Base-by-base conservation (phyloP, 495 filamentous ascomycete species). In the Aspergillus hancockii region DNA sequence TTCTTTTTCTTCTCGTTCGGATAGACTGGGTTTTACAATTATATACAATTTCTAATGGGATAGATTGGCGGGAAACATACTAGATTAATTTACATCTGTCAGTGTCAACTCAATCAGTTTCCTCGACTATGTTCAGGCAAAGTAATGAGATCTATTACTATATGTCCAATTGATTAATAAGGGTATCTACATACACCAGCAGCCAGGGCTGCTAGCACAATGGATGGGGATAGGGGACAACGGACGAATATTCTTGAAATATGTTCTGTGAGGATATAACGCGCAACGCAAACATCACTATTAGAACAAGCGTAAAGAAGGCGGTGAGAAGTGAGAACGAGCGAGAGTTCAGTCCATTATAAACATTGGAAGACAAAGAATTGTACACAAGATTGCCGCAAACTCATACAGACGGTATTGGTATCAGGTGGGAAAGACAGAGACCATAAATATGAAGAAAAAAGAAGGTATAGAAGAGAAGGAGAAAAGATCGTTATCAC, bases 401-500 rank as follows among this genome's bases (percentile, higher is more conserved):
- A 50, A 47, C 25, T 43, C 38, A 53, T 50, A 28, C 32, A 28
- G 40, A 50, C 41, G 36, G 57, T 53, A 61, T 46, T 61, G 59
- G 59, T 61, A 61, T 61, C 59, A 57, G 55, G 40, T 32, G 25
- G 31, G 46, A 46, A 41, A 36, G 34, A n/a, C 32, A 41, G 7
- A 56, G 34, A 36, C 22, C 18, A 57, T 19, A 50, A 14, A 28
- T 50, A 50, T 50, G 7, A 46, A 46, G 34, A 30, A 19, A 52
- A 49, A 62, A 7, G 43, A 18, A 41, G 14, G 28, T 45, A 1
- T 53, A 9, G 49, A 46, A 50, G 10, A 28, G 30, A 46, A 46
- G 25, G n/a, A n/a, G 13, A 65, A 61, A 32, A 52, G 46, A 58
- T 52, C 34, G 49, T 52, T 49, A 67, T 65, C 62, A 57, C 28